Conservation (phyloP, 495 filamentous ascomycete genomes). For the Hypoxylon fuscum region DNA sequence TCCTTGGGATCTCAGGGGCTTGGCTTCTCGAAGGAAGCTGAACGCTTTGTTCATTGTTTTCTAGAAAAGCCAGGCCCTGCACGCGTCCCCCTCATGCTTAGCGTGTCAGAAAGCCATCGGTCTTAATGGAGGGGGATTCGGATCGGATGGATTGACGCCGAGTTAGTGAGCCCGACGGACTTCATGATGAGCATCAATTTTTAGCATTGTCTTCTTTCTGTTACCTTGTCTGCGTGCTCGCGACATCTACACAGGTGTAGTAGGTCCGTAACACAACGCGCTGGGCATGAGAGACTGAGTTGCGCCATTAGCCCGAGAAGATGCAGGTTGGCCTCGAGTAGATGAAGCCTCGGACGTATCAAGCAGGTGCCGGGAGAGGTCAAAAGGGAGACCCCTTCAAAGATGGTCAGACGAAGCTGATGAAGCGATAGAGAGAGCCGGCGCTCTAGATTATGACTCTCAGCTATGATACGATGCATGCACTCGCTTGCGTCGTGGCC, state of each 20-base stretch:
- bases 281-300: slow-evolving; percentile 4
- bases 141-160: slow-evolving; percentile 1
- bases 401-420: neutral
- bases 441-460: slow-evolving; percentile 4
- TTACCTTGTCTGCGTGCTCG: neutral
- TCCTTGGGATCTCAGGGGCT: slow-evolving; percentile 21
- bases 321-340: slow-evolving; percentile 1
- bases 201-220: slow-evolving; percentile 1
- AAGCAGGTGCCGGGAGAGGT: neutral
- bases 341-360: neutral
- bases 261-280: neutral
- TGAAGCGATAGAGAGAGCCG: slow-evolving; percentile 6
- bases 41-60: slow-evolving; percentile 21
- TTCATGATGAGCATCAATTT: slow-evolving; percentile 18
- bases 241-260: slow-evolving; percentile 4
- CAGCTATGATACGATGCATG: slow-evolving; percentile 24
- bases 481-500: slow-evolving; percentile 10
- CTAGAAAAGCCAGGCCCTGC: slow-evolving; percentile 21
- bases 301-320: neutral
- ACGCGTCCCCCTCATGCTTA: slow-evolving; percentile 11
- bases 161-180: neutral
- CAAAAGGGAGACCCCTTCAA: neutral
- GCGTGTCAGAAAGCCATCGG: neutral
- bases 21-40: slow-evolving; percentile 28
- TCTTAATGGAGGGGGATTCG: neutral